Evolutionary conservation across 352 stramenopile genomes (phyloP).

Genomic region (Phytophthora pluvialis): DNA sequence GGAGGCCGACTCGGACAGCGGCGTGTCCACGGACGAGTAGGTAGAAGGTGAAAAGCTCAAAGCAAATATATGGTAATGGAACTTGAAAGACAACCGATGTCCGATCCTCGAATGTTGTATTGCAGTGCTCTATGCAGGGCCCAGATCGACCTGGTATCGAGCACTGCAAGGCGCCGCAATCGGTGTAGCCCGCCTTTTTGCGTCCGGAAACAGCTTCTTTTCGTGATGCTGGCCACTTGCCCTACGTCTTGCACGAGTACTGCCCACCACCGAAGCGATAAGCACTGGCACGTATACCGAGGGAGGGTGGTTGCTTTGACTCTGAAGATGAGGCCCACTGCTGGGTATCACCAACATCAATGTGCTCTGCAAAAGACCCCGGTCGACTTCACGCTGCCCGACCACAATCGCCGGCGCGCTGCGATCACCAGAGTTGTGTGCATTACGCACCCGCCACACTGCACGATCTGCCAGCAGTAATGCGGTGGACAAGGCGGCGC

Average conservation of each 20-base stretch:
- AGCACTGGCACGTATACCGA: slow-evolving; percentile 2
- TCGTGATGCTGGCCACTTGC: slow-evolving; percentile 10
- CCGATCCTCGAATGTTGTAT: too few relatives aligned
- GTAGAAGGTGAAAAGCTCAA: not conserved
- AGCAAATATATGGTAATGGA: slow-evolving; percentile 23
- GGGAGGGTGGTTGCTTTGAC: not conserved
- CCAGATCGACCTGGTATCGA: not conserved
- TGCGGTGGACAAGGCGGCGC: slow-evolving; percentile 10
- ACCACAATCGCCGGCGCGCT: not conserved
- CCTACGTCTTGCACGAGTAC: not conserved
- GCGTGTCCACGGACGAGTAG: slow-evolving; percentile 44
- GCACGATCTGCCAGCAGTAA: slow-evolving; percentile 23
- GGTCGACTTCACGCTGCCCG: not conserved
- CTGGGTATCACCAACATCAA: not conserved
- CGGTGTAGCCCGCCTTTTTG: not conserved
- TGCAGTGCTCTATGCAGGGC: not conserved
- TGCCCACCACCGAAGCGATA: slow-evolving; percentile 15
- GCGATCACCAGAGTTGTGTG: slow-evolving; percentile 8
- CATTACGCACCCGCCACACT: slow-evolving; percentile 17
- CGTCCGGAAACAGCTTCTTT: slow-evolving; percentile 9
- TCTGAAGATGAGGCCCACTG: not conserved
- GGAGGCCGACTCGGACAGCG: slow-evolving; percentile 45
- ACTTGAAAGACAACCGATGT: slow-evolving; percentile 2
- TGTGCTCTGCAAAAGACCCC: slow-evolving; percentile 2
- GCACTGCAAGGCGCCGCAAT: not conserved